These are phyloP conservation scores for Peterozyma toletana DNA, from an alignment of 805 yeast species.

Conservation along the genomic window DNA sequence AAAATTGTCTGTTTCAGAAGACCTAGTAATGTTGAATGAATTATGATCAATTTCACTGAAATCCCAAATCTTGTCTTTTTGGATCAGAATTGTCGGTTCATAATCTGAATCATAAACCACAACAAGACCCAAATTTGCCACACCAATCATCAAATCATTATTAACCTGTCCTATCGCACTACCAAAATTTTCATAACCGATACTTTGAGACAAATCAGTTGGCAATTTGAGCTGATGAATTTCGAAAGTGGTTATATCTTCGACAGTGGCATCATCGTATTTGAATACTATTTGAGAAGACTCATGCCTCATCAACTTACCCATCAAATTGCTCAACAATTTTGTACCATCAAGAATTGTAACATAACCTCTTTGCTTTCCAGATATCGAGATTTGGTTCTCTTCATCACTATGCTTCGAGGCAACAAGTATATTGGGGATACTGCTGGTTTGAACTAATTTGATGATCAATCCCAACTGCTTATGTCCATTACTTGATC, in stretches of 20 bases:
- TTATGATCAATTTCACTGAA: background rate
- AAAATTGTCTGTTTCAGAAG: background rate
- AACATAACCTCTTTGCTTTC: constrained; percentile 10
- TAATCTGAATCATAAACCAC: constrained; percentile 22
- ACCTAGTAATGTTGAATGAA: background rate
- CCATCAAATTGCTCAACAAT: constrained; percentile 2
- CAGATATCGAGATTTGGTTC: background rate
- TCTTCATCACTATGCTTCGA: constrained; percentile 31
- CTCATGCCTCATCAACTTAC: constrained; percentile 1
- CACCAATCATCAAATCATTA: constrained; percentile 24
- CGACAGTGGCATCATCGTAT: constrained; percentile 1
- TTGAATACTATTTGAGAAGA: background rate
- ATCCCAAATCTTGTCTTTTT: background rate
- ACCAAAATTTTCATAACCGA: constrained; percentile 37
- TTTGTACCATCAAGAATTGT: constrained; percentile 11
- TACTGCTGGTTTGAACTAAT: constrained; percentile 25
- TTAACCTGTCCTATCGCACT: constrained; percentile 20
- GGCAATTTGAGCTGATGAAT: constrained; percentile 15
- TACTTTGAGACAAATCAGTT: constrained; percentile 3
- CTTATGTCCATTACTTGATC: constrained; percentile 35
- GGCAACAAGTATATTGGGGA: constrained; percentile 35
- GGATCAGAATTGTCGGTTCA: constrained; percentile 2
- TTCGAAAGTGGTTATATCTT: constrained; percentile 21
- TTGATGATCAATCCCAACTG: constrained; percentile 29
- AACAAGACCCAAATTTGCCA: constrained; percentile 30